Evolutionary conservation across 2,329 filamentous ascomycete species (phyloP).

Genomic region (Claviceps quebecensis): DNA sequence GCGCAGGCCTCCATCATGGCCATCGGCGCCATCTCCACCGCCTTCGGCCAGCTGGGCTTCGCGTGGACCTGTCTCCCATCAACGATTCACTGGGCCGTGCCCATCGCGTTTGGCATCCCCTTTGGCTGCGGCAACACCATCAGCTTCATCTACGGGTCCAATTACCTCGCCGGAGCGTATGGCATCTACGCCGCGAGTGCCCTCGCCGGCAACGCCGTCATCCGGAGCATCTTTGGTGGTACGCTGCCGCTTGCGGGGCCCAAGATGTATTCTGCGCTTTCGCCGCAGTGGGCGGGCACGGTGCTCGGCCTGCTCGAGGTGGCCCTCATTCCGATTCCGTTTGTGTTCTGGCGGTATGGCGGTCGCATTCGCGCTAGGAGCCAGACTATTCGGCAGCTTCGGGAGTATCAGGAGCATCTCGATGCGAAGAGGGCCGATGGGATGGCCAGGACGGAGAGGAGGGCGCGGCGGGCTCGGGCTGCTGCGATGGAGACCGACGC

Average conservation of each 20-base stretch:
- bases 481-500: background rate
- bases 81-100: conserved; percentile 68
- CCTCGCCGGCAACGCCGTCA: conserved; percentile 64
- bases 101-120: conserved; percentile 63
- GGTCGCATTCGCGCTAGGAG: conserved; percentile 38
- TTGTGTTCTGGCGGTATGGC: conserved; percentile 59
- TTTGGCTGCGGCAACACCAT: conserved; percentile 66
- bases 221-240: conserved; percentile 62
- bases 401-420: conserved; percentile 28
- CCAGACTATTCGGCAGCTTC: conserved; percentile 29
- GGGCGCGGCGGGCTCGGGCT: background rate
- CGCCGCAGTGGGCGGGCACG: conserved; percentile 67
- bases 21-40: conserved; percentile 59
- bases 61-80: conserved; percentile 72
- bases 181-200: conserved; percentile 72
- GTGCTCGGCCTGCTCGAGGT: conserved; percentile 62
- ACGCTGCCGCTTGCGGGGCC: conserved; percentile 62
- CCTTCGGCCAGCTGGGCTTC: conserved; percentile 72
- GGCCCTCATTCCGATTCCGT: conserved; percentile 61
- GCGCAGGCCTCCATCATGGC: conserved; percentile 70
- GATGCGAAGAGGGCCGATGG: conserved; percentile 19
- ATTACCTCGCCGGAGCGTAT: conserved; percentile 68
- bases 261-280: conserved; percentile 53
- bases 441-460: conserved; percentile 10
- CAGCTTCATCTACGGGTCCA: conserved; percentile 70